These are phyloP conservation scores for Echinosophora koreensis DNA, from an alignment of 306 rosid genomes.

Conservation along the genomic window DNA sequence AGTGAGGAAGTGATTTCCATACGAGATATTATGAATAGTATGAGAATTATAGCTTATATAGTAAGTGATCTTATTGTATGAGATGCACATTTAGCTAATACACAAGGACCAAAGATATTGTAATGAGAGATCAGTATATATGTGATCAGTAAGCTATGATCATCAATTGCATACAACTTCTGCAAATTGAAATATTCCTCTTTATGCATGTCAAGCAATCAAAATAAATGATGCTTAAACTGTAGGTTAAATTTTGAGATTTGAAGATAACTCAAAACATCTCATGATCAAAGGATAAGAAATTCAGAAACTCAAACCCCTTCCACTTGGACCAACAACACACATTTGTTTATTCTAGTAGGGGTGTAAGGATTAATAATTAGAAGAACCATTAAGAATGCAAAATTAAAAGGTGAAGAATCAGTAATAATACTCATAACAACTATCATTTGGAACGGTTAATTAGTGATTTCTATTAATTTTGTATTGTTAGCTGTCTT, in stretches of 20 bases:
- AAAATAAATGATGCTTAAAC: constrained; percentile 13
- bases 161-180: neutral
- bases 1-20: neutral
- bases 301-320: constrained; percentile 40
- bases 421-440: neutral
- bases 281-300: neutral
- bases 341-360: neutral
- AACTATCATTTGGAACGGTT: neutral
- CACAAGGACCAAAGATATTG: neutral
- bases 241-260: neutral
- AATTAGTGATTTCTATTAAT: neutral
- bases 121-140: neutral
- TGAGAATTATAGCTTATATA: neutral
- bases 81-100: neutral
- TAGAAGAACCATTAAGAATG: neutral
- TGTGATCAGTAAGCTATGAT: constrained; percentile 11
- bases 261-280: neutral
- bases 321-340: no score
- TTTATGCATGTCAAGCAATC: constrained; percentile 11
- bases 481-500: neutral
- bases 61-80: neutral
- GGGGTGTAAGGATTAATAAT: no score
- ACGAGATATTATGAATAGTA: neutral
- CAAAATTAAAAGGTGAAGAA: neutral
- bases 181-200: constrained; percentile 16